Percentiles rank a stretch among this genome's conserved stretches.
Evolutionary conservation across 2,329 filamentous ascomycete species (phyloP).

Genomic region (Kalaharituber pfeilii): DNA sequence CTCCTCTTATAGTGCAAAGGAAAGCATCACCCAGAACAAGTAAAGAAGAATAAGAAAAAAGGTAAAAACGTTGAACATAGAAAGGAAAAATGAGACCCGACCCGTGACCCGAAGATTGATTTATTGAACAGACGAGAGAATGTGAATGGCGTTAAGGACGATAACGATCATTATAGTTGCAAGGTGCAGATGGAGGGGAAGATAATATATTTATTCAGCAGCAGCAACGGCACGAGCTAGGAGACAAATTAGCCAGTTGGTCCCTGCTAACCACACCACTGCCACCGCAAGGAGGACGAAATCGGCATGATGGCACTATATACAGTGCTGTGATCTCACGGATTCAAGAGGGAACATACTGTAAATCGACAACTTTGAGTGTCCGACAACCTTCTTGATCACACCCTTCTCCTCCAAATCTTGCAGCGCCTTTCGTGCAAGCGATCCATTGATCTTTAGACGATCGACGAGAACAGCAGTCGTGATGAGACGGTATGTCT

Average conservation of each 20-base stretch:
- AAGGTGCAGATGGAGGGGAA: neutral
- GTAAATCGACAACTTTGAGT: constrained; percentile 98
- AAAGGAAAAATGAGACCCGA: neutral
- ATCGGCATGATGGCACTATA: too few relatives aligned
- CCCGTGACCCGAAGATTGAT: neutral
- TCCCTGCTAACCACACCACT: neutral
- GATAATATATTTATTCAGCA: constrained; percentile 27
- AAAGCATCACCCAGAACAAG: too few relatives aligned
- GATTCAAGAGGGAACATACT: constrained; percentile 47
- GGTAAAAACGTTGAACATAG: neutral
- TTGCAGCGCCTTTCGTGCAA: constrained; percentile 73
- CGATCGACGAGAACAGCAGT: constrained; percentile 96
- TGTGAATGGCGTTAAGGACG: neutral
- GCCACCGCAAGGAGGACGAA: constrained; percentile 24
- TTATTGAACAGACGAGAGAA: neutral
- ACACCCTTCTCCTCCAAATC: constrained; percentile 96
- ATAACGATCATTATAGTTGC: neutral
- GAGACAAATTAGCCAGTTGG: neutral
- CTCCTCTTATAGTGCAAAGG: too few relatives aligned
- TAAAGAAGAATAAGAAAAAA: neutral
- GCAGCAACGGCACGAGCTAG: constrained; percentile 44
- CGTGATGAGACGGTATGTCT: constrained; percentile 98
- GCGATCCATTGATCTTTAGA: constrained; percentile 98
- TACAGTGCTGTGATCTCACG: too few relatives aligned
- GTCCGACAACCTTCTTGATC: constrained; percentile 93